Percentiles rank a stretch among this genome's conserved stretches.
Conservation (phyloP, 2,329 filamentous ascomycete genomes). For the Cladosporium sp. region DNA sequence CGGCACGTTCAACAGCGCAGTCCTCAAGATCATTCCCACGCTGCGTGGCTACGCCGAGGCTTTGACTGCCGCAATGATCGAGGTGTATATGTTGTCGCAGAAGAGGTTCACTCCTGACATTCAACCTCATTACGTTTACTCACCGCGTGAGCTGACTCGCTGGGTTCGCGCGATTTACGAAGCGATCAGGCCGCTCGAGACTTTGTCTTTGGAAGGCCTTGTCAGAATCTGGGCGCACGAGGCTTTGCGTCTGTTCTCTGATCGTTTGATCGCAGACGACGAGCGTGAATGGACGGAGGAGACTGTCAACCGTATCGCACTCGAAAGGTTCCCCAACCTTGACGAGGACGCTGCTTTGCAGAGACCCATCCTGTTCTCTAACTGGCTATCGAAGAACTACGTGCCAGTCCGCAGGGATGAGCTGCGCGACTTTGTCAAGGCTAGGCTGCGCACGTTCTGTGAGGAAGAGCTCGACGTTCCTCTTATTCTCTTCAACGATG, state of each 20-base stretch:
- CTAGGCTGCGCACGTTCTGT: slow-evolving; percentile 94
- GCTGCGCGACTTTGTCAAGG: slow-evolving; percentile 94
- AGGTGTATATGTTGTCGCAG: slow-evolving; percentile 92
- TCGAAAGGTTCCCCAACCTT: slow-evolving; percentile 92
- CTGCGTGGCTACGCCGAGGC: slow-evolving; percentile 93
- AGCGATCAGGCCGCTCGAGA: slow-evolving; percentile 88
- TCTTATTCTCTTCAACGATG: slow-evolving; percentile 98
- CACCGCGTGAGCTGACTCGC: slow-evolving; percentile 92
- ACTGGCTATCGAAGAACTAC: slow-evolving; percentile 99
- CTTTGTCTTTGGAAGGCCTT: slow-evolving; percentile 80
- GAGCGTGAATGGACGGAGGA: slow-evolving; percentile 95
- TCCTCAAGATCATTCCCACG: slow-evolving; percentile 93
- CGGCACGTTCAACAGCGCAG: slow-evolving; percentile 92
- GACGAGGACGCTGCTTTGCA: slow-evolving; percentile 84
- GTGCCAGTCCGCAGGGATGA: slow-evolving; percentile 93
- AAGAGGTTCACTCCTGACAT: slow-evolving; percentile 92
- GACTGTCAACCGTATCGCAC: slow-evolving; percentile 76
- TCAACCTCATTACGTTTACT: slow-evolving; percentile 98
- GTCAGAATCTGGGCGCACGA: slow-evolving; percentile 98
- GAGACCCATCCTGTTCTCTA: slow-evolving; percentile 94
- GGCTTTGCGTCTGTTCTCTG: slow-evolving; percentile 91
- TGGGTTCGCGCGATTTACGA: slow-evolving; percentile 98
- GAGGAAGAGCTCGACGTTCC: slow-evolving; percentile 99
- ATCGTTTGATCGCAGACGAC: slow-evolving; percentile 90
- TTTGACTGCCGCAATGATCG: slow-evolving; percentile 95